A percentile compares a stretch with the other conserved stretches of the same genome.
phyloP scores from a whole-genome alignment of 371 early-diverging fungal species.

The Mucor indicus region DNA sequence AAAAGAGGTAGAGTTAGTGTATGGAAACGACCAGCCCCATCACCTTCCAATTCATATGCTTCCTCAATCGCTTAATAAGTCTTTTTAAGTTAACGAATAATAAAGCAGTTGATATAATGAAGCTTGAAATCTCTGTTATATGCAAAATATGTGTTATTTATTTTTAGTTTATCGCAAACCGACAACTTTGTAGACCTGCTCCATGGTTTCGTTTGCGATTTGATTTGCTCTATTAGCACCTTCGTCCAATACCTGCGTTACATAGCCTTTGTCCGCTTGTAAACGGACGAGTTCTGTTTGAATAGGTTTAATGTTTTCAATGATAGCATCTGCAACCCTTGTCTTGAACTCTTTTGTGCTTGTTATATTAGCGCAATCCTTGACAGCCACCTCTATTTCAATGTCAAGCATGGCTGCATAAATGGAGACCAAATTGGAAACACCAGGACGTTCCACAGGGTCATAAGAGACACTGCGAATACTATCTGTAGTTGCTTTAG shows the following conservation, averaged over 20 bases:
- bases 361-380: constrained; percentile 38
- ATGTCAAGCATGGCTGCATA: constrained; percentile 59
- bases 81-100: no score
- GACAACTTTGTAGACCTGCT: constrained; percentile 53
- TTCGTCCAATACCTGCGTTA: constrained; percentile 57
- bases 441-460: constrained; percentile 72
- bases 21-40: constrained; percentile 76
- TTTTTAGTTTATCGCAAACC: constrained; percentile 51
- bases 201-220: constrained; percentile 53
- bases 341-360: constrained; percentile 71
- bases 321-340: constrained; percentile 64
- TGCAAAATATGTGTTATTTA: no score
- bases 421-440: constrained; percentile 79
- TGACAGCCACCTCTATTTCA: constrained; percentile 40
- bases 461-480: constrained; percentile 70
- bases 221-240: constrained; percentile 62
- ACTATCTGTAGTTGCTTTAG: constrained; percentile 75
- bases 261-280: constrained; percentile 56
- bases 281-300: constrained; percentile 59
- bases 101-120: no score
- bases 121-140: no score
- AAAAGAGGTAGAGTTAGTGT: constrained; percentile 74
- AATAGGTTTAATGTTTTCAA: constrained; percentile 63
- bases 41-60: not conserved
- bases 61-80: no score